Evolutionary conservation across 805 yeast species (phyloP).

Genomic region (Zygosaccharomyces gambellarensis): DNA sequence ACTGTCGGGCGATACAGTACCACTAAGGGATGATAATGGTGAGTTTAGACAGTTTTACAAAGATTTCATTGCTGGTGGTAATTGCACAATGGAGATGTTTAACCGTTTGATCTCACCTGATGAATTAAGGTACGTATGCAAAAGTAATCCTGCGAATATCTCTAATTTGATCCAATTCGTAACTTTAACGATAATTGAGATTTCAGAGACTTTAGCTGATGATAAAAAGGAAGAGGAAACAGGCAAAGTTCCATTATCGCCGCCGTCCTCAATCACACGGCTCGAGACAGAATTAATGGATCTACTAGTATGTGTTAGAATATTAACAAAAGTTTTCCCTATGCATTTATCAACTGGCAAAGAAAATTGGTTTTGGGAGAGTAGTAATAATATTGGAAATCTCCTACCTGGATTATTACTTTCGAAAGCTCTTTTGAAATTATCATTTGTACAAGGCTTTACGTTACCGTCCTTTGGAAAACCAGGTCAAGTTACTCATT

Average conservation of each 20-base stretch:
- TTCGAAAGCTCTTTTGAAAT: slow-evolving; percentile 22
- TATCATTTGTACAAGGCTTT: slow-evolving; percentile 30
- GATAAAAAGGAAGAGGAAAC: neutral
- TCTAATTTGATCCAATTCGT: slow-evolving; percentile 45
- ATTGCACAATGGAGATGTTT: slow-evolving; percentile 17
- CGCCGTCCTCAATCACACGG: neutral
- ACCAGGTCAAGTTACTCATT: slow-evolving; percentile 28
- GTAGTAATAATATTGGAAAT: slow-evolving; percentile 1
- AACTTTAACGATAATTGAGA: slow-evolving; percentile 31
- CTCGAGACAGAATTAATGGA: slow-evolving; percentile 22
- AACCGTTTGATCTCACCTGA: slow-evolving; percentile 47
- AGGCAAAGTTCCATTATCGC: neutral
- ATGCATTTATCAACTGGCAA: slow-evolving; percentile 52
- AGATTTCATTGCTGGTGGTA: slow-evolving; percentile 19
- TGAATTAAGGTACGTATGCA: slow-evolving; percentile 59
- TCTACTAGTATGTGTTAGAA: slow-evolving; percentile 56
- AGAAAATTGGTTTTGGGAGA: slow-evolving; percentile 21
- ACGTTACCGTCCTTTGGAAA: slow-evolving; percentile 19
- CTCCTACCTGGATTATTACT: slow-evolving; percentile 18
- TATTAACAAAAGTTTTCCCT: slow-evolving; percentile 63
- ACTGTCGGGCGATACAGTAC: slow-evolving; percentile 10
- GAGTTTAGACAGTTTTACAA: slow-evolving; percentile 31
- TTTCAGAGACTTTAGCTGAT: slow-evolving; percentile 4
- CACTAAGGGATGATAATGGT: slow-evolving; percentile 36
- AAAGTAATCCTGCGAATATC: slow-evolving; percentile 54